Evolutionary conservation across 2,329 filamentous ascomycete species (phyloP), one percentile per base, ranked within the genome.

Genomic region (Furcasterigmium furcatum): DNA sequence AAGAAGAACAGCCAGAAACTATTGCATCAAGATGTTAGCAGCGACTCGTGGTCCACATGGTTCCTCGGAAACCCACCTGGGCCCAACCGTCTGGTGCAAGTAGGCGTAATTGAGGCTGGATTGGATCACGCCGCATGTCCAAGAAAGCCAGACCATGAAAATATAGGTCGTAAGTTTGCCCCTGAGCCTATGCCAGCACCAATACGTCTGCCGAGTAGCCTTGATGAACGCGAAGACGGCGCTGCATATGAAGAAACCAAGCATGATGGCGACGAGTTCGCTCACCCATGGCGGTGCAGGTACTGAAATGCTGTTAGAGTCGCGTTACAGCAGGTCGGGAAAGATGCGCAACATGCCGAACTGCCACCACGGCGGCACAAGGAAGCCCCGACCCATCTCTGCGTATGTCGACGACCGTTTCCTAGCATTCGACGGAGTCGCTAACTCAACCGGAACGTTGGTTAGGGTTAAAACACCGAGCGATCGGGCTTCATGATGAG

Each of bases 1-100:
- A 25, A 25, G n/a, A 21, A 41, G 25, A 41, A 41, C 6, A 41
- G 25, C 39, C 39, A 41, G 24, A 41, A 22, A 32, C 25, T 41
- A 14, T 18, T 4, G 14, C 13, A 16, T 14, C n/a, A n/a, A 4
- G 7, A 12, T 16, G 10, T 8, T 18, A 19, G 4, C 4, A 2
- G 20, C 13, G 5, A 5, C 21, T 21, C 10, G n/a, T n/a, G n/a
- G 8, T 39, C 8, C 21, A 19, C 30, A 32, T 10, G 16, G 13
- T n/a, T 7, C 5, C 3, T 7, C 14, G 14, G 1, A 10, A 9
- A 16, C 21, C 19, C 22, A 40, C 38, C 38, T 40, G 9, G 38
- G 38, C 24, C 27, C 38, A 5, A 40, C 18, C 9, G 16, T 16
- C 14, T 10, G 13, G 14, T 24, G 25, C 21, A 40, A 14, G 9